These are phyloP conservation scores for Hyphopichia homilentoma DNA, from an alignment of 805 yeast genomes.

Conservation along the genomic window DNA sequence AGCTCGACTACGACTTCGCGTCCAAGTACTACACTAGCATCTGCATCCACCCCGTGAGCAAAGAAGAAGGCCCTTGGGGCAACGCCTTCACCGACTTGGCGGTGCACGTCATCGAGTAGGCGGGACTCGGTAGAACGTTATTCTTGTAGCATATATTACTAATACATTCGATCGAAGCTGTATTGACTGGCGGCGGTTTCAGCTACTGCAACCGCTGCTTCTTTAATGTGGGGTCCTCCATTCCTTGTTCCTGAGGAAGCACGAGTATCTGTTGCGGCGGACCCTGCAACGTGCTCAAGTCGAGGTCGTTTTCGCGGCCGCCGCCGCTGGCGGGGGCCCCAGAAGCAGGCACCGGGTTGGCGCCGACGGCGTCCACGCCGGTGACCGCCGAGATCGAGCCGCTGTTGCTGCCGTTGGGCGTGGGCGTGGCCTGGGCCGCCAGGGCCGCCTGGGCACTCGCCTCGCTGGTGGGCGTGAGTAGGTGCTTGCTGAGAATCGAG, in stretches of 20 bases:
- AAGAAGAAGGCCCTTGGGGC: slow-evolving; percentile 40
- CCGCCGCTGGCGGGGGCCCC: background rate
- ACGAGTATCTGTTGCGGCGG: slow-evolving; percentile 7
- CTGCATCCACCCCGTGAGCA: slow-evolving; percentile 13
- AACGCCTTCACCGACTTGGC: slow-evolving; percentile 54
- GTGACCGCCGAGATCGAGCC: too few species aligned
- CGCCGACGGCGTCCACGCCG: too few species aligned
- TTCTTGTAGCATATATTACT: background rate
- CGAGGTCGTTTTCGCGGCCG: slow-evolving; percentile 1
- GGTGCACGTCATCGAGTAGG: slow-evolving; percentile 24
- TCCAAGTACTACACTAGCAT: slow-evolving; percentile 28
- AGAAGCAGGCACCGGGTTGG: background rate
- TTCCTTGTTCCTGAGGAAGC: slow-evolving; percentile 6
- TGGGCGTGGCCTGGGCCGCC: background rate
- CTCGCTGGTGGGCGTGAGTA: slow-evolving; percentile 32
- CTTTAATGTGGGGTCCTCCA: slow-evolving; percentile 14
- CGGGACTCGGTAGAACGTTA: background rate
- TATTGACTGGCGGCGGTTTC: background rate
- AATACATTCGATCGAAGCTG: background rate
- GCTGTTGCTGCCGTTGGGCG: background rate
- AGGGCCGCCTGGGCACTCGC: slow-evolving; percentile 3
- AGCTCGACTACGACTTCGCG: slow-evolving; percentile 25
- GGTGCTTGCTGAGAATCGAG: slow-evolving; percentile 71
- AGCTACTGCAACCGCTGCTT: slow-evolving; percentile 16
- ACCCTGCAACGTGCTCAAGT: slow-evolving; percentile 3